Percentiles rank a stretch among this genome's conserved stretches.
These are phyloP conservation scores for Maudiozyma humilis DNA, from an alignment of 1,139 yeast genomes.

Conservation along the genomic window DNA sequence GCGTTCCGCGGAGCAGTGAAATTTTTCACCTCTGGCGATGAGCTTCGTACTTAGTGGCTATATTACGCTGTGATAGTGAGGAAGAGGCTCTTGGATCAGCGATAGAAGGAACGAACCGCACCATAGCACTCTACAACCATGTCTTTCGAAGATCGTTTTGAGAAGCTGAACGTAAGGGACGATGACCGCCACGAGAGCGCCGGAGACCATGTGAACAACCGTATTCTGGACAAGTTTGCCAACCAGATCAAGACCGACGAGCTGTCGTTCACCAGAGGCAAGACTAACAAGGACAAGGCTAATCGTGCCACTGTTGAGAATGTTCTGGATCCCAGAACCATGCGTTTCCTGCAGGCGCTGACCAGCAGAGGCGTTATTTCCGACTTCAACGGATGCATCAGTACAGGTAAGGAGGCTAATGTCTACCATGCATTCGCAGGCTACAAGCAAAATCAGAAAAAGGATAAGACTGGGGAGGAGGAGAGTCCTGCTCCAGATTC, in stretches of 20 bases:
- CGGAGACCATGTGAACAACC: slow-evolving; percentile 40
- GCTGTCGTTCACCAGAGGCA: slow-evolving; percentile 43
- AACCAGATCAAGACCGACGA: slow-evolving; percentile 58
- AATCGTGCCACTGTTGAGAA: slow-evolving; percentile 96
- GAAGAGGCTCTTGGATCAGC: no score
- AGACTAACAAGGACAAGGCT: slow-evolving; percentile 68
- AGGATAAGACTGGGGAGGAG: not conserved
- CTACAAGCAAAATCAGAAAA: slow-evolving; percentile 26
- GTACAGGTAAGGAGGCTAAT: slow-evolving; percentile 97
- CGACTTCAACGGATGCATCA: slow-evolving; percentile 84
- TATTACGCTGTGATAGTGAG: no score
- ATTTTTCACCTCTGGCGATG: not conserved
- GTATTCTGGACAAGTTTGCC: slow-evolving; percentile 52
- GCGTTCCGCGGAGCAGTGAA: not conserved
- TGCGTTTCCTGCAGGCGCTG: slow-evolving; percentile 71
- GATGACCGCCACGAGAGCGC: slow-evolving; percentile 1
- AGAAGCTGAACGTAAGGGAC: slow-evolving; percentile 12
- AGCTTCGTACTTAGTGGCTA: no score
- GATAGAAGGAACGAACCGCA: no score
- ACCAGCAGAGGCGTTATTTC: slow-evolving; percentile 76
- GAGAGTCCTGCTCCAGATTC: no score
- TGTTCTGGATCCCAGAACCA: slow-evolving; percentile 89
- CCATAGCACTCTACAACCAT: no score
- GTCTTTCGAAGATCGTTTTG: slow-evolving; percentile 21
- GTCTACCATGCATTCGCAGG: slow-evolving; percentile 90